A percentile compares a stretch with the other conserved stretches of the same genome.
Evolutionary conservation across 169 alveolate species (phyloP).

Genomic region (Cryptosporidium viatorum): DNA sequence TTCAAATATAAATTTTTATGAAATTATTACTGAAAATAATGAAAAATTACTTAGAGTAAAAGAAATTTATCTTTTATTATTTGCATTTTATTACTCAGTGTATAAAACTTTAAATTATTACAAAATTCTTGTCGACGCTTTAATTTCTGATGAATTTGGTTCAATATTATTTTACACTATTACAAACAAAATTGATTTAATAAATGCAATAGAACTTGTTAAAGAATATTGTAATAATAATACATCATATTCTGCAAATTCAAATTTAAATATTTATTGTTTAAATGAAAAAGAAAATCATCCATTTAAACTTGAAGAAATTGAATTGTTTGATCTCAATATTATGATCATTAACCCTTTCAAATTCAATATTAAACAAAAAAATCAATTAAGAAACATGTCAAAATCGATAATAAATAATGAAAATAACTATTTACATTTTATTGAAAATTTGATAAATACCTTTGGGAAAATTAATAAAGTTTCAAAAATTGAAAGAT

Average conservation of each 20-base stretch:
- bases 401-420: slow-evolving; percentile 3
- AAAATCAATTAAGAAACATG: not conserved
- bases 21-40: not conserved
- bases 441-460: not conserved
- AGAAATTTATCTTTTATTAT: not conserved
- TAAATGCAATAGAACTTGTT: not conserved
- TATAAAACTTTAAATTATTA: not conserved
- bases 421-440: not conserved
- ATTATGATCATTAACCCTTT: slow-evolving; percentile 21
- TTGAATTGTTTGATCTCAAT: not conserved
- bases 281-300: not conserved
- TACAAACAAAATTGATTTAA: not conserved
- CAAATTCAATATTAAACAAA: not conserved
- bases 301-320: not conserved
- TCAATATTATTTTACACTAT: slow-evolving; percentile 16
- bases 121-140: not conserved
- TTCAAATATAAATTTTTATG: not conserved
- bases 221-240: not conserved
- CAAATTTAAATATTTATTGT: not conserved
- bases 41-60: not conserved
- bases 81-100: slow-evolving; percentile 41
- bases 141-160: slow-evolving; percentile 33
- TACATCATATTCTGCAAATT: not conserved
- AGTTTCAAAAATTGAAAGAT: not conserved
- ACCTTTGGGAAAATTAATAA: not conserved